Base-by-base conservation (phyloP, 495 filamentous ascomycete genomes). In the Aspergillus ostianus region DNA sequence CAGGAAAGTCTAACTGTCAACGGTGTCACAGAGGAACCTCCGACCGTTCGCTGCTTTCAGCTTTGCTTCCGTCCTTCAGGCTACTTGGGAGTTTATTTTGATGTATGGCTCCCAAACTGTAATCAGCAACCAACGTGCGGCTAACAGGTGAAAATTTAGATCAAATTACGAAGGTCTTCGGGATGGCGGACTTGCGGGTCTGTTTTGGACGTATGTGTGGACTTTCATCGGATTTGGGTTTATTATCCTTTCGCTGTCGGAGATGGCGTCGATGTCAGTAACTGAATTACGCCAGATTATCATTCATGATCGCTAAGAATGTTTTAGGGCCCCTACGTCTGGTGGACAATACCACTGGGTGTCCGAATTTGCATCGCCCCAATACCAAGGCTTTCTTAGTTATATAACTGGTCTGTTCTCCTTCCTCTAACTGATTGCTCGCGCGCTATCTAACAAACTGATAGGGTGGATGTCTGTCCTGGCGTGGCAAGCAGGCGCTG, bases 1-100 rank as follows among this genome's bases (percentile, higher is more conserved):
- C 45, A 7, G 44, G 18, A 12, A 23, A 45, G 19, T 57, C 64
- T 55, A 68, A 55, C 58, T 21, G 15, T 55, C 23, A 47, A 12
- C 53, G 20, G 26, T 27, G 26, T 18, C 12, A 58, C 53, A 76
- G 72, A 69, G 80, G 54, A 79, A 77, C 49, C 79, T 80, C 60
- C 69, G 71, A 9, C 79, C 79, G 36, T 63, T 77, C 6, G 77
- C 80, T 0, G 80, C 80, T 15, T 60, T 81, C 9, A 75, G 76
- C 8, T 81, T 80, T 60, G 74, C 74, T 21, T 77, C 74, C 17
- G 78, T 77, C 1, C 59, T 82, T 27, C 77, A 80, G 68, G 73
- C 75, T 6, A 78, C 76, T 17, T 82, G 79, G 79, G 79, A 82
- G 54, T 76, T 72, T 15, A 71, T 77, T 47, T 53, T 77, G 27